These are phyloP conservation scores for Geranium brycei DNA, from an alignment of 345 rosid species.

Conservation along the genomic window DNA sequence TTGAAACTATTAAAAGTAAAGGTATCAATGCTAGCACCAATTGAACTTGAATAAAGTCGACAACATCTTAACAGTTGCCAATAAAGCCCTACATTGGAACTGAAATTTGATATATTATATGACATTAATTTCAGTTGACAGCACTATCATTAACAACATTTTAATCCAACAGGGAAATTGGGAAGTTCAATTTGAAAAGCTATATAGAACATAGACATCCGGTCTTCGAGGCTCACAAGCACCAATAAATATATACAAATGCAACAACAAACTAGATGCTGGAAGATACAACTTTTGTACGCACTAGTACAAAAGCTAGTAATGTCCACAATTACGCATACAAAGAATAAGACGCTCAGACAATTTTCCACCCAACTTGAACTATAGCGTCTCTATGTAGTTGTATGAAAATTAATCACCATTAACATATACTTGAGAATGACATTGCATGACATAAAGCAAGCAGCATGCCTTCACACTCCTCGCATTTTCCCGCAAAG, in stretches of 20 bases:
- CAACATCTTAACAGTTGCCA: not conserved
- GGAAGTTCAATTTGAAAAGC: not conserved
- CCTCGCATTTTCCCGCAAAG: constrained; percentile 39
- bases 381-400: not conserved
- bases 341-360: too few relatives aligned
- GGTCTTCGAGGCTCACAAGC: not conserved
- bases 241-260: not conserved
- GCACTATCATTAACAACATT: too few relatives aligned
- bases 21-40: not conserved
- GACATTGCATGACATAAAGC: constrained; percentile 5
- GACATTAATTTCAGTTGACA: too few relatives aligned
- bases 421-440: not conserved
- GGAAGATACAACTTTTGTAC: not conserved
- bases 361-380: not conserved
- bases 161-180: not conserved
- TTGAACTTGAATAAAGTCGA: not conserved
- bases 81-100: not conserved
- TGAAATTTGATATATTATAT: too few relatives aligned
- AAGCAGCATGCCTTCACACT: constrained; percentile 49
- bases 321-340: too few relatives aligned
- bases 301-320: not conserved
- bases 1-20: not conserved
- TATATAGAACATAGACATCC: not conserved
- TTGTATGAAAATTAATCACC: not conserved
- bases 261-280: not conserved